Percentiles rank a stretch among this genome's conserved stretches.
Conservation (phyloP, 2,329 filamentous ascomycete genomes). For the Fusarium incarnatum region DNA sequence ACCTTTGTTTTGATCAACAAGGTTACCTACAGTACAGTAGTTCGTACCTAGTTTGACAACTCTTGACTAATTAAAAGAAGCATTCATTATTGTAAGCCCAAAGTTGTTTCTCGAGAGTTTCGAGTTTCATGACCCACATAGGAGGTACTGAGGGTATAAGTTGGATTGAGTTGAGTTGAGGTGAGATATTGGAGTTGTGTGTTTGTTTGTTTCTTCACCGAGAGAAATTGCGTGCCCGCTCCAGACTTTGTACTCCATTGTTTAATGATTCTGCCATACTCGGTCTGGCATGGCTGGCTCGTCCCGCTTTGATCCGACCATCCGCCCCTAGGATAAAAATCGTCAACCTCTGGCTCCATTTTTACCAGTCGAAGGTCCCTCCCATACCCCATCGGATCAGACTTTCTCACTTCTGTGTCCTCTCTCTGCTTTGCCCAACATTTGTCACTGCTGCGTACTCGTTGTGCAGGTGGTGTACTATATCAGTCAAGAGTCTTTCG, state of each 20-base stretch:
- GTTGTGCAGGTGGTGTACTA: constrained; percentile 3
- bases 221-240: constrained; percentile 5
- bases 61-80: not conserved
- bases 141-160: not conserved
- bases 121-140: not conserved
- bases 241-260: constrained; percentile 13
- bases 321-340: constrained; percentile 35
- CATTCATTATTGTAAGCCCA: not conserved
- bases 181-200: not conserved
- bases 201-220: constrained; percentile 9
- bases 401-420: constrained; percentile 34
- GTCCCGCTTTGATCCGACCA: constrained; percentile 40
- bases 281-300: constrained; percentile 24
- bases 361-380: constrained; percentile 28
- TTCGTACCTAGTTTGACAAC: not conserved
- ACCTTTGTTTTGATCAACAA: no score
- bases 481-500: constrained; percentile 8
- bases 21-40: no score
- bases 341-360: constrained; percentile 34
- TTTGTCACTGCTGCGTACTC: constrained; percentile 28
- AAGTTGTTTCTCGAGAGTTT: no score
- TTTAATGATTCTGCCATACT: constrained; percentile 23
- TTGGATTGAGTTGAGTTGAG: no score
- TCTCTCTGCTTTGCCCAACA: constrained; percentile 23
- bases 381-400: constrained; percentile 29